Evolutionary conservation across 2,329 filamentous ascomycete genomes (phyloP), one percentile per base, ranked within the genome.

Genomic region (Alternaria rosae): DNA sequence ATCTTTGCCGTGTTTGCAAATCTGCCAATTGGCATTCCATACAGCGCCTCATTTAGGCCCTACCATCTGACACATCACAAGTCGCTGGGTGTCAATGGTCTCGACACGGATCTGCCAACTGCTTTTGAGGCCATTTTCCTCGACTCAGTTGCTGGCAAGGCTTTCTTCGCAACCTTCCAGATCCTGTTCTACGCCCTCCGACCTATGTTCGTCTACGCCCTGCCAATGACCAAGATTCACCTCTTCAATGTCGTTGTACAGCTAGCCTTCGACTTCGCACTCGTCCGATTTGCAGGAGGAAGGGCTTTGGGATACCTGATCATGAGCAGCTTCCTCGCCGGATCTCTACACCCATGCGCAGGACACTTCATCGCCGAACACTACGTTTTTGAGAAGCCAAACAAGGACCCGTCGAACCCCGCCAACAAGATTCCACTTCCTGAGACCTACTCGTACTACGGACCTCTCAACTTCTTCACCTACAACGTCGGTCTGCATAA

Each of bases 11-110:
- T 99, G 64, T 88, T 97, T 77, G 95, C 95, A 64, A 99, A 99
- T 80, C 84, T 99, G 48, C 95, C 95, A 50, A 99, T 99, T 77
- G 95, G 92, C 48, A 86, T 98, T 55, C 95, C 95, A 6, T 99
- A 99, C 79, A 97, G 93, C 78, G 95, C 95, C 68, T 94, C 93
- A 0, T 99, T 99, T 84, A 87, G 95, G 87, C 95, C 95, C 5
- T 99, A 99, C 84, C 95, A 99, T 78, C 89, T 99, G 42, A 99
- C 95, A 2, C 95, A 99, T 82, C 95, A 99, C 87, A 99, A 99
- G 84, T 97, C 94, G 38, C 91, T 99, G 54, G 95, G 95, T 64
- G 94, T 99, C 53, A 92, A 97, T 74, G 95, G 95, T 59, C 88
- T 99, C 44, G 95, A 99, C 79, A 97, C 94, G 45, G 95, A 99